These are phyloP conservation scores for Salisapilia sapeloensis DNA, from an alignment of 352 stramenopile species.

Conservation along the genomic window DNA sequence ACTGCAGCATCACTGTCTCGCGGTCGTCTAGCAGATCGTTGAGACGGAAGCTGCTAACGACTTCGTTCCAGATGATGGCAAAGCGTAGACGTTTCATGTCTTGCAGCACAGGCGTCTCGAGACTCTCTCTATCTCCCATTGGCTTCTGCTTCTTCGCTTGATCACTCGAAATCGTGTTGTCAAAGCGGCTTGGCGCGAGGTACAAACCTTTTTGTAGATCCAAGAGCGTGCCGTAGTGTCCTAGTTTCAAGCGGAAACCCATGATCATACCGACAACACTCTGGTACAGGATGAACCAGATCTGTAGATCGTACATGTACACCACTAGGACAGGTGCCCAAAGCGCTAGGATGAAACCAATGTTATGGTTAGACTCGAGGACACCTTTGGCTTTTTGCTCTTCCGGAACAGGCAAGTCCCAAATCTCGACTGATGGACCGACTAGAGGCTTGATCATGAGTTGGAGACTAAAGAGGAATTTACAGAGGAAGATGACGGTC, in stretches of 20 bases:
- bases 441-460: slow-evolving; percentile 76
- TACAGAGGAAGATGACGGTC: slow-evolving; percentile 52
- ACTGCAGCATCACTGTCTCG: slow-evolving; percentile 73
- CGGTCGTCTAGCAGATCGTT: slow-evolving; percentile 72
- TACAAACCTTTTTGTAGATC: slow-evolving; percentile 53
- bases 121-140: slow-evolving; percentile 21
- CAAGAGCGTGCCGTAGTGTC: slow-evolving; percentile 42
- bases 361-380: slow-evolving; percentile 57
- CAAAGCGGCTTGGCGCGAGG: slow-evolving; percentile 39
- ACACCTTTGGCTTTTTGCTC: slow-evolving; percentile 14
- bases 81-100: slow-evolving; percentile 41
- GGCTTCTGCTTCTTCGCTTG: slow-evolving; percentile 22
- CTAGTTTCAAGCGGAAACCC: slow-evolving; percentile 57
- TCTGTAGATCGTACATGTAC: slow-evolving; percentile 79
- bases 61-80: slow-evolving; percentile 78
- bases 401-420: slow-evolving; percentile 23
- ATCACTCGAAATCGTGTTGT: slow-evolving; percentile 41
- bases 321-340: slow-evolving; percentile 69
- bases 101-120: slow-evolving; percentile 6
- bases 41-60: slow-evolving; percentile 73
- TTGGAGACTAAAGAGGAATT: slow-evolving; percentile 65
- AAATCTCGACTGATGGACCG: slow-evolving; percentile 57
- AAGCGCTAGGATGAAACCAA: slow-evolving; percentile 58
- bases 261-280: slow-evolving; percentile 58
- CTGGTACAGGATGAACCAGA: slow-evolving; percentile 77